Evolutionary conservation across 2,329 filamentous ascomycete genomes (phyloP).

Genomic region (Zymoseptoria crescenta): DNA sequence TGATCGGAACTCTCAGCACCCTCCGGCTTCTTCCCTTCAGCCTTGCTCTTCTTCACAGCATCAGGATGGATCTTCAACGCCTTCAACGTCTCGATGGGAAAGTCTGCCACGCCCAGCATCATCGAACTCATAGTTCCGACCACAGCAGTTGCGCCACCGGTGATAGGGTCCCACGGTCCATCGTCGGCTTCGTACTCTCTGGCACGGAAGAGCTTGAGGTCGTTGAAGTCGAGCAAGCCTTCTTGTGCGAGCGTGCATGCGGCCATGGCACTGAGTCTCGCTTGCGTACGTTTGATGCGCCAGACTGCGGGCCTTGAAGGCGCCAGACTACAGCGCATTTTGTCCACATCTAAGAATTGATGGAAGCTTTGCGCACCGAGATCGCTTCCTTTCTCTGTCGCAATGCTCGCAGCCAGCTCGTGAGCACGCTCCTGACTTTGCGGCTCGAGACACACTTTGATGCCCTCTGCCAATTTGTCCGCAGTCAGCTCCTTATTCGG

Average conservation of each 20-base stretch:
- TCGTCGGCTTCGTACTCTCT: slow-evolving; percentile 69
- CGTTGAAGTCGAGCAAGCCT: slow-evolving; percentile 57
- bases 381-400: slow-evolving; percentile 35
- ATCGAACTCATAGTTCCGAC: slow-evolving; percentile 77
- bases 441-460: slow-evolving; percentile 36
- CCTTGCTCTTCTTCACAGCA: slow-evolving; percentile 20
- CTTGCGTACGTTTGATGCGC: slow-evolving; percentile 60
- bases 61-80: slow-evolving; percentile 38
- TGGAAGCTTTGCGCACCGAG: slow-evolving; percentile 41
- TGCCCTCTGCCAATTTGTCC: slow-evolving; percentile 39
- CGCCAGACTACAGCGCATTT: slow-evolving; percentile 61
- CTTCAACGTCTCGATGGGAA: slow-evolving; percentile 50
- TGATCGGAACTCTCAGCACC: slow-evolving; percentile 3
- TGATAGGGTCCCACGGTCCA: slow-evolving; percentile 71
- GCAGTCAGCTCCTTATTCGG: slow-evolving; percentile 40
- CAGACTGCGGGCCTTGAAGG: slow-evolving; percentile 65
- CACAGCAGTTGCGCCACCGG: slow-evolving; percentile 67
- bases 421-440: slow-evolving; percentile 32
- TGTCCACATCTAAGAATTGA: slow-evolving; percentile 50
- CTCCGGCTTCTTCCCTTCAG: slow-evolving; percentile 15
- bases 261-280: slow-evolving; percentile 63
- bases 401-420: slow-evolving; percentile 36
- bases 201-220: slow-evolving; percentile 60
- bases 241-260: slow-evolving; percentile 60
- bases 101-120: slow-evolving; percentile 72